Conservation (phyloP, 306 rosid species). For the Glycyrrhiza uralensis region DNA sequence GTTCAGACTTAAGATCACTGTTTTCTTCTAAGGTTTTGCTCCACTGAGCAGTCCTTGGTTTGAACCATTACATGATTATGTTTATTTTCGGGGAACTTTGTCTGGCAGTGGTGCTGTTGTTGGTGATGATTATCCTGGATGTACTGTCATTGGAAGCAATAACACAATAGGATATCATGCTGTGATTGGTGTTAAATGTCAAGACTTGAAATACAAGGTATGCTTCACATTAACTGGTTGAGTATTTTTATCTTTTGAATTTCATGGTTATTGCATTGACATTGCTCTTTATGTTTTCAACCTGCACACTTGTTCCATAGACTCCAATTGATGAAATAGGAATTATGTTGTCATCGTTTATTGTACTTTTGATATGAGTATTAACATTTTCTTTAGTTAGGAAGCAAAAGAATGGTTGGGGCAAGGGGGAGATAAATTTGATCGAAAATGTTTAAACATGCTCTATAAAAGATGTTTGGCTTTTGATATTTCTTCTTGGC, state of each 20-base stretch:
- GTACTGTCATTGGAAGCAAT: constrained; percentile 66
- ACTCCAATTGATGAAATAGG: constrained; percentile 1
- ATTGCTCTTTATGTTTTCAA: not conserved
- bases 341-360: not conserved
- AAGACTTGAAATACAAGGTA: constrained; percentile 88
- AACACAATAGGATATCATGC: constrained; percentile 89
- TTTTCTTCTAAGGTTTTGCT: constrained; percentile 4
- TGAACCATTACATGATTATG: not conserved
- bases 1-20: constrained; percentile 34
- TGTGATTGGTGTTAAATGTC: constrained; percentile 80
- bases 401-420: not conserved
- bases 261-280: not conserved
- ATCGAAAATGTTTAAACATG: not conserved
- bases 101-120: constrained; percentile 91
- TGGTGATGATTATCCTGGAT: constrained; percentile 88
- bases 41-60: not conserved
- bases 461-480: not conserved
- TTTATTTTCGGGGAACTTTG: constrained; percentile 25
- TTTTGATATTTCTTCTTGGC: not conserved
- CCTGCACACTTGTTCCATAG: not conserved
- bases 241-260: not conserved
- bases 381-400: not conserved
- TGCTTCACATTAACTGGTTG: constrained; percentile 6
- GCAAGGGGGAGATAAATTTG: not conserved
- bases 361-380: not conserved